Evolutionary conservation across 441 rosid species (phyloP), one percentile per base, ranked within the genome.

Genomic region (Erodium chrysanthum): DNA sequence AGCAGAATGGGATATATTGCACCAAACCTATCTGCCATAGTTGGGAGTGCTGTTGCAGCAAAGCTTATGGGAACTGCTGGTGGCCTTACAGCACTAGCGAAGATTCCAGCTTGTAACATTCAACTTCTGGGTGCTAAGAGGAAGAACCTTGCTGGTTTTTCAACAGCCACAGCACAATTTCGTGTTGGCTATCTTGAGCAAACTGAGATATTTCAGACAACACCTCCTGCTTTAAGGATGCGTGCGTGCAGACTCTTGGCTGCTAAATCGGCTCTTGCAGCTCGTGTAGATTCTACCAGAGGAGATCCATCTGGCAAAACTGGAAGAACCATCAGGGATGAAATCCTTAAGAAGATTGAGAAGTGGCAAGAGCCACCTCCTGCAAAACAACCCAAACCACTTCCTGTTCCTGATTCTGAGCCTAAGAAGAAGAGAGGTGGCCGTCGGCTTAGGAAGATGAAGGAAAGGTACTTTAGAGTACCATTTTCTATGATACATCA

Each of bases 301-400:
- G 93, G 97, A 65, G 96, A 89, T 72, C 92, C 92, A 22, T 81
- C 83, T 0, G 97, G 98, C 27, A 81, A 67, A 67, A 83, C 85
- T 64, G 96, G 96, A 70, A 87, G 85, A 77, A 75, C 81, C 20
- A 81, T 89, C 7, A 78, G 81, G 64, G 97, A 89, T 52, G 89
- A 83, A 66, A 87, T 94, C 2, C 80, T 67, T 59, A 94, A 91
- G 85, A 94, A 91, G 77, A 89, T 94, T 75, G 97, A 89, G 73
- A 94, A 88, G 75, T 89, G 96, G 96, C 97, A 94, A 74, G 96
- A 94, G 79, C 97, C 96, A 22, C 98, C 97, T 76, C 97, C 96
- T 62, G 97, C 97, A 64, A 94, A 89, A 84, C 97, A 89, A 78
- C 94, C 97, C 73, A 91, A 77, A 79, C 99, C 97, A 4, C 96